A percentile compares a stretch with the other conserved stretches of the same genome.
Conservation (phyloP, 768 basidiomycete genomes). For the Leccinum disarticulatum region DNA sequence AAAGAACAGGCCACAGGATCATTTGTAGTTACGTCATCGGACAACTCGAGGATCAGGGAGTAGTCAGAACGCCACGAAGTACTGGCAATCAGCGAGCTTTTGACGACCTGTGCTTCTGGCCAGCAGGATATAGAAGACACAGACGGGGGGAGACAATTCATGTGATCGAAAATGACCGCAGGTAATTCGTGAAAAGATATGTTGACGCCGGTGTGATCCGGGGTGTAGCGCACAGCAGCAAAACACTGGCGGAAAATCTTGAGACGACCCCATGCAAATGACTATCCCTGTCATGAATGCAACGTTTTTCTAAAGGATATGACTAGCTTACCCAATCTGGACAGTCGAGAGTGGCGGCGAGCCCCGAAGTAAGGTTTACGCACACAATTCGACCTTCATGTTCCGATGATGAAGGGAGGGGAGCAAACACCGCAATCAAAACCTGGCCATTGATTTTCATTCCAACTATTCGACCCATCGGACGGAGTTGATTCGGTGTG, state of each 20-base stretch:
- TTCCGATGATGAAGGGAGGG: conserved; percentile 1
- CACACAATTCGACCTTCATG: conserved; percentile 16
- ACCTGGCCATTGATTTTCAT: conserved; percentile 26
- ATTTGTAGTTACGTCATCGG: conserved; percentile 11
- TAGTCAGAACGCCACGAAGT: conserved; percentile 16
- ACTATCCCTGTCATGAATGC: conserved; percentile 11
- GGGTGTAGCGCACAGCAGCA: conserved; percentile 1
- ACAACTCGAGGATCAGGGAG: conserved; percentile 11
- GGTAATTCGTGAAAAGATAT: conserved; percentile 20
- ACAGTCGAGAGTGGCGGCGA: conserved; percentile 14
- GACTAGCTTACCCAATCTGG: conserved; percentile 18
- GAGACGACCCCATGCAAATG: conserved; percentile 11
- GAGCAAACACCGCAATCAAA: conserved; percentile 18
- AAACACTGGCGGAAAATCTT: conserved; percentile 16
- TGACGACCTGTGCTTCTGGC: conserved; percentile 13
- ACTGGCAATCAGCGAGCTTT: conserved; percentile 9
- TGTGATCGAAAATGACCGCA: conserved; percentile 8
- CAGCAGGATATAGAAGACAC: conserved; percentile 7
- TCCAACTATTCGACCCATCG: conserved; percentile 17
- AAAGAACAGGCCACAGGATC: conserved; percentile 10
- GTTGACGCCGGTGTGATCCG: conserved; percentile 1
- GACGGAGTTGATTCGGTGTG: conserved; percentile 10
- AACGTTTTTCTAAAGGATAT: neutral
- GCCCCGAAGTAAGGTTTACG: conserved; percentile 18
- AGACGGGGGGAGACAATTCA: neutral